Percentiles rank a stretch among this genome's conserved stretches.
Conservation (phyloP, 192 early-diverging fungal species). For the Radiomyces spectabilis region DNA sequence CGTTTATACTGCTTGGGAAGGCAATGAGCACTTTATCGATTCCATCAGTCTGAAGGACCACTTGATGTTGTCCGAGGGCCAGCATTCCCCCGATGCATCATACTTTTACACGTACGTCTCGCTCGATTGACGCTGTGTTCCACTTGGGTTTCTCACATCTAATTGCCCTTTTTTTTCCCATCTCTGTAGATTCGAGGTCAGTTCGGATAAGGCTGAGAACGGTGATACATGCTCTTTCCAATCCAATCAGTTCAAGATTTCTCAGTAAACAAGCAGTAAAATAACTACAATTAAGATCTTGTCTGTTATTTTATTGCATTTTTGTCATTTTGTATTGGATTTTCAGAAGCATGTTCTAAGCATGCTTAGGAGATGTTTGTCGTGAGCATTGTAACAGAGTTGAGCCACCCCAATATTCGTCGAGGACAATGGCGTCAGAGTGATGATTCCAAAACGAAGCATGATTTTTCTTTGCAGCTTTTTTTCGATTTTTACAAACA, state of each 20-base stretch:
- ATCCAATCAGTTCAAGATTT: neutral
- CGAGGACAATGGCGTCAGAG: too few relatives aligned
- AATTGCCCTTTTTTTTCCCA: neutral
- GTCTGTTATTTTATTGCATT: too few relatives aligned
- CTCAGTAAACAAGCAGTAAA: too few relatives aligned
- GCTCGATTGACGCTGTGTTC: neutral
- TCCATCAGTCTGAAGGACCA: constrained; percentile 22
- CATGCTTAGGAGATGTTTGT: too few relatives aligned
- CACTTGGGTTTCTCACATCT: neutral
- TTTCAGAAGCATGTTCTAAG: too few relatives aligned
- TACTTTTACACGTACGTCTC: constrained; percentile 16
- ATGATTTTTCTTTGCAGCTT: too few relatives aligned
- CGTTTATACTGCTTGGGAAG: constrained; percentile 9
- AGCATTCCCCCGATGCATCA: neutral
- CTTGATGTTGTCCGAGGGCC: constrained; percentile 1
- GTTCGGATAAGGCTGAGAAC: neutral
- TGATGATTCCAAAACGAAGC: too few relatives aligned
- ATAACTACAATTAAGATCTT: too few relatives aligned
- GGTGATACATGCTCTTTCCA: neutral
- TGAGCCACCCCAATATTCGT: too few relatives aligned
- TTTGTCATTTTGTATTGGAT: too few relatives aligned
- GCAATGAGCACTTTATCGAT: constrained; percentile 14
- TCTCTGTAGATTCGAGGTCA: neutral
- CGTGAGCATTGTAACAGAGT: too few relatives aligned
- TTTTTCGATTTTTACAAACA: too few relatives aligned